Evolutionary conservation across 306 rosid species (phyloP).

Genomic region (Quercus aquifolioides): DNA sequence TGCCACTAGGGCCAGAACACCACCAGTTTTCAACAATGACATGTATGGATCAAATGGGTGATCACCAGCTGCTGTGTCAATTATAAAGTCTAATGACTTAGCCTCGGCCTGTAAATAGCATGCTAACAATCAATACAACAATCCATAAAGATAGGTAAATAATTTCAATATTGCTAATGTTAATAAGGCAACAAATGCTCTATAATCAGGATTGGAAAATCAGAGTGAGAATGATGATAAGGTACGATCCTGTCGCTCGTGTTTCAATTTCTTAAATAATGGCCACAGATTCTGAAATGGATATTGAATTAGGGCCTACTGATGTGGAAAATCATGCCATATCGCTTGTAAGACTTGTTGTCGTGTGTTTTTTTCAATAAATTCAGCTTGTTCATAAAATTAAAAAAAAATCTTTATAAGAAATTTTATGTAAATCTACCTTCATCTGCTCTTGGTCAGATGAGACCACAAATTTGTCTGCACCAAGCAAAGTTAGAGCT

Average conservation of each 20-base stretch:
- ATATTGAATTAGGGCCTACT: too few relatives aligned
- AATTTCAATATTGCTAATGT: too few relatives aligned
- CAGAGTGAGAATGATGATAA: too few relatives aligned
- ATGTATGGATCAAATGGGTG: slow-evolving; percentile 81
- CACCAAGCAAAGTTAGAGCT: slow-evolving; percentile 64
- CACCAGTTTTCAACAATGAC: slow-evolving; percentile 58
- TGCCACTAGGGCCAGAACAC: slow-evolving; percentile 59
- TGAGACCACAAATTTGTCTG: slow-evolving; percentile 69
- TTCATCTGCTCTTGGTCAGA: slow-evolving; percentile 65
- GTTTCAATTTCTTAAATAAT: too few relatives aligned
- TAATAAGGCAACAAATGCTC: too few relatives aligned
- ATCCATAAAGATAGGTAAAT: too few relatives aligned
- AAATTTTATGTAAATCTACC: slow-evolving; percentile 30
- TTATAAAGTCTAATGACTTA: slow-evolving; percentile 62
- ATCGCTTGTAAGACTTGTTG: neutral
- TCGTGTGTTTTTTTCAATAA: too few relatives aligned
- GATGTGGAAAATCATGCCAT: neutral
- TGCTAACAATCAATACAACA: slow-evolving; percentile 4
- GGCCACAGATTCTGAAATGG: too few relatives aligned
- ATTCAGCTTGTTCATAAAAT: neutral
- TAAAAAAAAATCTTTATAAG: slow-evolving; percentile 5
- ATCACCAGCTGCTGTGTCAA: slow-evolving; percentile 81
- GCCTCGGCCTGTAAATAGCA: slow-evolving; percentile 45
- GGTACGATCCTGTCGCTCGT: too few relatives aligned
- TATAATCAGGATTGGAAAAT: too few relatives aligned